Base-by-base conservation (phyloP, 768 basidiomycete genomes). In the Kwoniella pini region DNA sequence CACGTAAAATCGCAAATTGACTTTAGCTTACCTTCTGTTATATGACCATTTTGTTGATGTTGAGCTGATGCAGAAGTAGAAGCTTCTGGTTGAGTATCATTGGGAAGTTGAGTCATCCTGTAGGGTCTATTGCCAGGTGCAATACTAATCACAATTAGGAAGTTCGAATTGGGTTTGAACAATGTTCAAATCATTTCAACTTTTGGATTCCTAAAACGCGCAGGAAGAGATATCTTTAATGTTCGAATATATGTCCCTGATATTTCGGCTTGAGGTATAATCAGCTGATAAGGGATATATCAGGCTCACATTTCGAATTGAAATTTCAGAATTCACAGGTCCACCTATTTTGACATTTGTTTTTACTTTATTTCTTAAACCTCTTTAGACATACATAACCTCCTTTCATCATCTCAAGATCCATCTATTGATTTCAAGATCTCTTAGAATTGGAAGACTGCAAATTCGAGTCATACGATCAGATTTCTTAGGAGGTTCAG, bases 1-100 rank as follows among this genome's bases (percentile, higher is more conserved):
- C n/a, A n/a, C n/a, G n/a, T n/a, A n/a, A n/a, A n/a, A n/a, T n/a
- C n/a, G n/a, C n/a, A n/a, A n/a, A n/a, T n/a, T n/a, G n/a, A n/a
- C n/a, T n/a, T 2, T 19, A 42, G 53, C 64, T 54, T 42, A 72
- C 71, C 71, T 65, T 72, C 71, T 15, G 68, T 73, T 46, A 73
- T 67, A 36, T 67, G 65, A 39, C 54, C 68, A 21, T 62, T 53
- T 6, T 13, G 28, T 17, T 36, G 60, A 22, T 44, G 10, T 17
- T 50, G 33, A 4, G n/a, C 24, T 17, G 38, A 24, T 22, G 33
- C 31, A 27, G 54, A 56, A 15, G 53, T n/a, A 10, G 43, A 39
- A 10, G 59, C 44, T 19, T 46, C 59, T 2, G 45, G 13, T 17
- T 50, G 48, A 11, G 6, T 42, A 13, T 19, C 12, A 17, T 42